Percentiles rank a stretch among this genome's conserved stretches.
Evolutionary conservation across 305 asterid genomes (phyloP).

Genomic region (Fraxinus platypoda): DNA sequence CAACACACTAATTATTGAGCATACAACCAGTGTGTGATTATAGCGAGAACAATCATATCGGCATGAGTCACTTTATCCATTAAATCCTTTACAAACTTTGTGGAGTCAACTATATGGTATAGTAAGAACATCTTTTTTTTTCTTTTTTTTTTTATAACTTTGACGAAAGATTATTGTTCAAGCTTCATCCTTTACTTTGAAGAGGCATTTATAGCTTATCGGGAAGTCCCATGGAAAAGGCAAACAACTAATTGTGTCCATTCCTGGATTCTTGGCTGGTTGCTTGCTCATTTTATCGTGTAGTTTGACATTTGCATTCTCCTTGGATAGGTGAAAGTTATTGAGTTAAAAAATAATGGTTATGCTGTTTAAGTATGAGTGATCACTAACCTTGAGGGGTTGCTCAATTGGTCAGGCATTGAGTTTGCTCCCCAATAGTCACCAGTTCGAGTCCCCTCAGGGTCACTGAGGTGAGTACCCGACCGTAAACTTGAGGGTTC

Average conservation of each 20-base stretch:
- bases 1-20: neutral
- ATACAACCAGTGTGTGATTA: neutral
- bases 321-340: neutral
- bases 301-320: neutral
- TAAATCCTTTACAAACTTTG: neutral
- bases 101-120: neutral
- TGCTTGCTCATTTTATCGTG: neutral
- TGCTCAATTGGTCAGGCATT: no score
- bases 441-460: no score
- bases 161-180: neutral
- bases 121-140: neutral
- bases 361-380: neutral
- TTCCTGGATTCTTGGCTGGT: neutral
- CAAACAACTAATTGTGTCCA: neutral
- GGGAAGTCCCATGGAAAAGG: neutral
- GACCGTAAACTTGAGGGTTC: no score
- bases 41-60: neutral
- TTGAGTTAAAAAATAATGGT: neutral
- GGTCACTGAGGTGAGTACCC: no score
- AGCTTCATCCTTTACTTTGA: neutral
- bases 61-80: neutral
- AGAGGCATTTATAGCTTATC: neutral
- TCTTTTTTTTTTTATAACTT: no score
- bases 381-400: neutral
- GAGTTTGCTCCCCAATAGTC: no score